Evolutionary conservation across 208 protist genomes (phyloP).

Genomic region (Trypanosoma vivax): DNA sequence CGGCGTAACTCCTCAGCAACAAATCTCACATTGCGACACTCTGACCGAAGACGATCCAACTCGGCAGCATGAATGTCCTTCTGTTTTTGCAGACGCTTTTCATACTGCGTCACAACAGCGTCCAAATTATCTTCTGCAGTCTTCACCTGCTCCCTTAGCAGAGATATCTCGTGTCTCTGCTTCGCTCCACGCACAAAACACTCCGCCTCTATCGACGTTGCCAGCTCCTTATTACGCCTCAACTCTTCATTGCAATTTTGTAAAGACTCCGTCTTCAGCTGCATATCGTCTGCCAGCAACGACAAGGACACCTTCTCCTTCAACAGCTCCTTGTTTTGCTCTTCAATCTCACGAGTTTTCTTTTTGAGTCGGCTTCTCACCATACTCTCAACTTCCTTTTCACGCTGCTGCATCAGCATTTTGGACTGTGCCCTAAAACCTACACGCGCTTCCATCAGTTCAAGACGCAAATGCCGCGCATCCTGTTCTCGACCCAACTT

Average conservation of each 20-base stretch:
- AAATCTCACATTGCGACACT: constrained; percentile 52
- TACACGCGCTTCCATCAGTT: constrained; percentile 76
- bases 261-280: constrained; percentile 17
- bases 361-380: constrained; percentile 59
- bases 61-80: constrained; percentile 21
- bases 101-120: constrained; percentile 44
- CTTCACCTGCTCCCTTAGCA: constrained; percentile 18
- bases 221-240: constrained; percentile 38
- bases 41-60: constrained; percentile 26
- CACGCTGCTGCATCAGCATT: constrained; percentile 27
- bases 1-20: constrained; percentile 34
- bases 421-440: constrained; percentile 49
- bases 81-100: constrained; percentile 31
- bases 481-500: constrained; percentile 18
- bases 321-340: constrained; percentile 65
- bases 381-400: constrained; percentile 42
- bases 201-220: constrained; percentile 28
- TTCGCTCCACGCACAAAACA: constrained; percentile 33
- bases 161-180: constrained; percentile 31
- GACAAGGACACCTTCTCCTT: constrained; percentile 60
- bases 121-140: constrained; percentile 55
- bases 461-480: constrained; percentile 26
- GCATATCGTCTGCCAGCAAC: constrained; percentile 28
- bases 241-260: constrained; percentile 37
- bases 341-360: constrained; percentile 58